phyloP scores from a whole-genome alignment of 2,329 filamentous ascomycete species.

The Tolypocladium ophioglossoides region DNA sequence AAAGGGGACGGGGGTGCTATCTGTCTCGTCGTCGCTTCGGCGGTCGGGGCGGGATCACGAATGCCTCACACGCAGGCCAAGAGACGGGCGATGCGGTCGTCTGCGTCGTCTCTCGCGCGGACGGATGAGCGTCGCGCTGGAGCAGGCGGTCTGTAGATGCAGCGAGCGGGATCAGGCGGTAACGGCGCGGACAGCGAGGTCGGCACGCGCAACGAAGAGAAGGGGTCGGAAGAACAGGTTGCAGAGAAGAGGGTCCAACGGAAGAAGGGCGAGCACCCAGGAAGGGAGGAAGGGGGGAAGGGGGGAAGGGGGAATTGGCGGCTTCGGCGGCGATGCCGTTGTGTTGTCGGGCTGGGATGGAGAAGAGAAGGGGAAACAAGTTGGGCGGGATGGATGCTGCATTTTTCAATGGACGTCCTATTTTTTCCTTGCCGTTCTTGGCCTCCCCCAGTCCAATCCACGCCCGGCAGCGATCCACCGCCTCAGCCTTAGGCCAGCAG shows the following conservation, averaged over 20 bases:
- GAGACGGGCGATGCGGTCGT: neutral
- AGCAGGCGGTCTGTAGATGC: neutral
- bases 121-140: neutral
- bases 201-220: neutral
- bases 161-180: slow-evolving; percentile 1
- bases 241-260: slow-evolving; percentile 5
- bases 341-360: slow-evolving; percentile 15
- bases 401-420: slow-evolving; percentile 6
- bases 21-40: slow-evolving; percentile 1
- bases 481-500: neutral
- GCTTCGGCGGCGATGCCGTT: slow-evolving; percentile 16
- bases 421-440: slow-evolving; percentile 13
- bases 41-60: neutral
- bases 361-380: slow-evolving; percentile 12
- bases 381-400: slow-evolving; percentile 10
- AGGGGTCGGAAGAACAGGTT: slow-evolving; percentile 1
- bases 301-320: slow-evolving; percentile 10
- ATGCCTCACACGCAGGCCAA: neutral
- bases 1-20: neutral
- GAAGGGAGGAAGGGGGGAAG: slow-evolving; percentile 7
- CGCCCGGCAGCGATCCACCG: neutral
- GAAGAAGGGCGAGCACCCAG: slow-evolving; percentile 8
- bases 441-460: neutral
- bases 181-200: neutral
- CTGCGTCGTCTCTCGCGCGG: neutral